Evolutionary conservation across 176 grass and related monocot genomes (phyloP).

Genomic region (Calamus simplicifolius): DNA sequence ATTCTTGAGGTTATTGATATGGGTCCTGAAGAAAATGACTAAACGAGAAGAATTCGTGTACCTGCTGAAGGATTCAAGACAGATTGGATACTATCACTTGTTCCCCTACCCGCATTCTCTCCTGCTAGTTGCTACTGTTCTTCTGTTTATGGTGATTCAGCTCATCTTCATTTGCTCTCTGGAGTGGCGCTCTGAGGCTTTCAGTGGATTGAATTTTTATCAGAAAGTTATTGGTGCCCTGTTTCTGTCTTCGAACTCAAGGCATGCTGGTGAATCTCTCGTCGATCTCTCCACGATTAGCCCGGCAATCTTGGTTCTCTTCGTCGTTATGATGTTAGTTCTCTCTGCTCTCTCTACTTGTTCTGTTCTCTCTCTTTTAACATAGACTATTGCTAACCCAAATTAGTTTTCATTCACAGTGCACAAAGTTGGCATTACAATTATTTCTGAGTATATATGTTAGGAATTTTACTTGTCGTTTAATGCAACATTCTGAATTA

Average conservation of each 20-base stretch:
- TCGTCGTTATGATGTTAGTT: constrained; percentile 66
- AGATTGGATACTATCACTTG: constrained; percentile 44
- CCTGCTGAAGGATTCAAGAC: constrained; percentile 8
- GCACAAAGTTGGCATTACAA: no score
- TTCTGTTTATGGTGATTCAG: constrained; percentile 17
- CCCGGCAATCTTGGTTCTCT: constrained; percentile 56
- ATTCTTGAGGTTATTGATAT: constrained; percentile 27
- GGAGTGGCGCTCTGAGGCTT: constrained; percentile 37
- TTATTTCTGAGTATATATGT: no score
- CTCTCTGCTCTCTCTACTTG: not conserved
- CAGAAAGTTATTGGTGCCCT: constrained; percentile 40
- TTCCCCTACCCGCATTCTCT: constrained; percentile 32
- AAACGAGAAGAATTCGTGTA: constrained; percentile 25
- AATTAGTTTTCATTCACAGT: no score
- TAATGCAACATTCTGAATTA: no score
- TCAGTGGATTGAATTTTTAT: constrained; percentile 25
- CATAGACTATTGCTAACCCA: not conserved
- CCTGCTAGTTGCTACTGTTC: constrained; percentile 32
- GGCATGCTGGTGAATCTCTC: constrained; percentile 53
- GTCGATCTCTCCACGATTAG: constrained; percentile 36
- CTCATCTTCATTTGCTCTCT: constrained; percentile 25
- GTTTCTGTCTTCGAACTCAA: constrained; percentile 50
- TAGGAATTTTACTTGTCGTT: no score
- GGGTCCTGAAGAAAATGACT: constrained; percentile 25
- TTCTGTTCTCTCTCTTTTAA: not conserved